A percentile compares a stretch with the other conserved stretches of the same genome.
Evolutionary conservation across 805 yeast species (phyloP).

Genomic region (Maudiozyma serrabonitensis): DNA sequence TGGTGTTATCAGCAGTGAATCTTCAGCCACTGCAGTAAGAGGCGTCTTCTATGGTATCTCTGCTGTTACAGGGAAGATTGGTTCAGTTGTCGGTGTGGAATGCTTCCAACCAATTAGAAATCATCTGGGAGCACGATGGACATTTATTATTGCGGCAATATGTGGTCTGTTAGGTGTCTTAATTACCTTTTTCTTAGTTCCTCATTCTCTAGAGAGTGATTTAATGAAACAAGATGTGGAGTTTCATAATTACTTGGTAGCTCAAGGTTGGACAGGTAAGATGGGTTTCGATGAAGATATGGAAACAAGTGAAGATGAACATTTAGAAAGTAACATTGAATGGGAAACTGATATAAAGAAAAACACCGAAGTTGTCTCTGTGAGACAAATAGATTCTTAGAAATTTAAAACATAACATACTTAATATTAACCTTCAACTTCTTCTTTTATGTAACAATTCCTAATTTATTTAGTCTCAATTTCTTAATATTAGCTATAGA

Average conservation of each 20-base stretch:
- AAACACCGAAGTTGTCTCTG: not conserved
- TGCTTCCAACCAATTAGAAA: slow-evolving; percentile 4
- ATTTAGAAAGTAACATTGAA: not conserved
- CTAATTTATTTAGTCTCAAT: too few species aligned
- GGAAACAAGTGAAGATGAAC: not conserved
- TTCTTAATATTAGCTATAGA: too few species aligned
- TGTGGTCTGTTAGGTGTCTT: slow-evolving; percentile 2
- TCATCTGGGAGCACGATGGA: slow-evolving; percentile 3
- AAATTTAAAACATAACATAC: too few species aligned
- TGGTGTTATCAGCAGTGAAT: slow-evolving; percentile 4
- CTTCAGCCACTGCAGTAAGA: slow-evolving; percentile 3
- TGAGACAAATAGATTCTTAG: not conserved
- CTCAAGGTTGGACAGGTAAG: slow-evolving; percentile 2
- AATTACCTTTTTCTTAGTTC: slow-evolving; percentile 1
- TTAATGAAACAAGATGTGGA: slow-evolving; percentile 4
- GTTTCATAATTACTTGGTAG: slow-evolving; percentile 2
- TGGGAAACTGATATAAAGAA: not conserved
- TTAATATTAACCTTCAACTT: too few species aligned
- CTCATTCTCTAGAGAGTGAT: slow-evolving; percentile 1
- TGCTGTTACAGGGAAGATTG: slow-evolving; percentile 4
- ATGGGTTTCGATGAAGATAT: slow-evolving; percentile 2
- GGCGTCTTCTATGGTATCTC: slow-evolving; percentile 4
- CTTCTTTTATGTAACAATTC: too few species aligned
- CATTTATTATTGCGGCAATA: slow-evolving; percentile 4
- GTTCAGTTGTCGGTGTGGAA: slow-evolving; percentile 4